Evolutionary conservation across 306 rosid species (phyloP), one percentile per base, ranked within the genome.

Genomic region (Gastrolobium villosum): DNA sequence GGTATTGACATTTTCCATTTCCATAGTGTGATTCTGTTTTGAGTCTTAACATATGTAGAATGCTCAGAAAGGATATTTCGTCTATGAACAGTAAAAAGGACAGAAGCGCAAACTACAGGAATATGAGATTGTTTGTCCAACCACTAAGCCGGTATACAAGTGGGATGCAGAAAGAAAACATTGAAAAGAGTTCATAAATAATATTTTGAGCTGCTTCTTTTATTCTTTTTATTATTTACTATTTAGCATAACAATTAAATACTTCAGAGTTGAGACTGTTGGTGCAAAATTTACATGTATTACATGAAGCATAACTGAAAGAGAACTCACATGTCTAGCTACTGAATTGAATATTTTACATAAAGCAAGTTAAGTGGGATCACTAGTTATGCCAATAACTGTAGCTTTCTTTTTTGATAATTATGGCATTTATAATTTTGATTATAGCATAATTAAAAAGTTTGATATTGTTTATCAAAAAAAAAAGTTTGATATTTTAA

Each of bases 91-190:
- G 89, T 85, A 87, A 77, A 77, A 77, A 48, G 99, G 95, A 52
- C 87, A 78, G 61, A 94, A 92, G 71, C 96, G 97, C 44, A 94
- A 89, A 82, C 86, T 92, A 2, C 84, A 87, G 0, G 97, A 90
- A 80, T 91, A 92, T 31, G 97, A 94, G 89, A 81, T 94, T 52
- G 80, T 86, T 31, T 13, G 52, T 65, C 93, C 93, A 34, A 90
- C 92, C 36, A 44, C 81, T 49, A 81, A 81, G 64, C 88, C 97
- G 0, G 92, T 88, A 41, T 89, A 78, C 90, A 94, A 88, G 73
- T 94, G 97, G 98, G 81, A 88, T 71, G 59, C 88, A 31, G 98
- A 92, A 83, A 89, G 93, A 48, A 94, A 92, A 77, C 90, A 88
- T 7, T 94, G 82, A 81, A n/a, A 41, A 44, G 59, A 55, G 43